A percentile compares a stretch with the other conserved stretches of the same genome.
phyloP scores from a whole-genome alignment of 2,329 filamentous ascomycete species.

The Nemania abortiva region DNA sequence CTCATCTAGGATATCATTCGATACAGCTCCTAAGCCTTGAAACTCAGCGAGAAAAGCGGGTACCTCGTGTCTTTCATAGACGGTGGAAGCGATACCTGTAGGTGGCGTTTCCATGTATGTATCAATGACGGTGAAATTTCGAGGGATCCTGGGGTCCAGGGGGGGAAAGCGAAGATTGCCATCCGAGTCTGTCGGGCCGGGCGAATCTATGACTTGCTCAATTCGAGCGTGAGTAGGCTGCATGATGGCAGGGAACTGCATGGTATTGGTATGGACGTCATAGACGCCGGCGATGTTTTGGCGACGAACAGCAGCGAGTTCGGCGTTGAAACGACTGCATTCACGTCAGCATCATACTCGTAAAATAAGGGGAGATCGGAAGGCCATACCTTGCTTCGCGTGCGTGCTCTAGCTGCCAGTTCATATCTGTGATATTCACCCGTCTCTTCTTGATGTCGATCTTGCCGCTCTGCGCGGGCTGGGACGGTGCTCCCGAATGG shows the following conservation, averaged over 20 bases:
- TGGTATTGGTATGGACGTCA: slow-evolving; percentile 91
- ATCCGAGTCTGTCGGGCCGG: slow-evolving; percentile 43
- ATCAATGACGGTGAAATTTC: slow-evolving; percentile 70
- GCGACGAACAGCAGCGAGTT: slow-evolving; percentile 75
- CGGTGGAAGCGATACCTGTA: slow-evolving; percentile 59
- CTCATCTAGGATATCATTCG: slow-evolving; percentile 73
- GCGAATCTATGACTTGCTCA: slow-evolving; percentile 69
- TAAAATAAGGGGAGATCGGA: not conserved
- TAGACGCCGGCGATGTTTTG: slow-evolving; percentile 82
- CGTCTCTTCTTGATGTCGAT: slow-evolving; percentile 84
- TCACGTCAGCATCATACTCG: slow-evolving; percentile 13
- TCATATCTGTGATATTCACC: slow-evolving; percentile 89
- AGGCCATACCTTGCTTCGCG: slow-evolving; percentile 82
- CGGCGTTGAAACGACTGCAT: slow-evolving; percentile 84
- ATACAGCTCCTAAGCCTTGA: slow-evolving; percentile 72
- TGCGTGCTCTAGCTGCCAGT: slow-evolving; percentile 97
- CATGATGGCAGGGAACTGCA: slow-evolving; percentile 89
- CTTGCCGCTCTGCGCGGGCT: slow-evolving; percentile 82
- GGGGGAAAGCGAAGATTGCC: slow-evolving; percentile 59
- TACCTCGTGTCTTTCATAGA: slow-evolving; percentile 59
- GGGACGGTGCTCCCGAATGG: slow-evolving; percentile 81
- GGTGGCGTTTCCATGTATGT: slow-evolving; percentile 65
- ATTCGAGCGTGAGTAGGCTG: slow-evolving; percentile 90
- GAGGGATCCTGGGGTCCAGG: slow-evolving; percentile 62
- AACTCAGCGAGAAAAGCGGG: slow-evolving; percentile 65